These are phyloP conservation scores for Cercospora brassicicola DNA, from an alignment of 2,329 filamentous ascomycete species.

Conservation along the genomic window DNA sequence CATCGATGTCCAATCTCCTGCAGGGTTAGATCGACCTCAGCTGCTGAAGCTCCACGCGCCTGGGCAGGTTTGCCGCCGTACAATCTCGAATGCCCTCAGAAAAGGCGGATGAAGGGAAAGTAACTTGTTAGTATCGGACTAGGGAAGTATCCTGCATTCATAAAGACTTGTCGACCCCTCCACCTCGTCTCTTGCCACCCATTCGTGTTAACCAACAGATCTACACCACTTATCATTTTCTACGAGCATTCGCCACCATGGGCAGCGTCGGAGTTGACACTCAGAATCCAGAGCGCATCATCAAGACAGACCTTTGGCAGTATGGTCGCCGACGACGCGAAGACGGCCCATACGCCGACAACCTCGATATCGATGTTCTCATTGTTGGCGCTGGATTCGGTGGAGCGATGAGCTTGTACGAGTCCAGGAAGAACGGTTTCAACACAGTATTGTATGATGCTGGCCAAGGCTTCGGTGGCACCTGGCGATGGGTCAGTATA, in stretches of 20 bases:
- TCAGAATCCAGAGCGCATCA: constrained; percentile 27
- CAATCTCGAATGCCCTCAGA: background rate
- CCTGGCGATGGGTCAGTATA: constrained; percentile 35
- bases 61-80: constrained; percentile 13
- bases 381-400: constrained; percentile 47
- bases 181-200: background rate
- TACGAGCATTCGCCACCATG: constrained; percentile 18
- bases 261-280: constrained; percentile 23
- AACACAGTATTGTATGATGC: constrained; percentile 37
- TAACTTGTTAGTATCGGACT: background rate
- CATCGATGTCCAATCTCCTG: background rate
- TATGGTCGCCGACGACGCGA: constrained; percentile 26
- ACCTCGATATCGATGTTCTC: constrained; percentile 35
- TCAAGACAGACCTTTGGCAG: constrained; percentile 32
- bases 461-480: constrained; percentile 38
- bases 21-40: background rate
- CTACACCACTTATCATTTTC: background rate
- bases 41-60: background rate
- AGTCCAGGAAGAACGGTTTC: constrained; percentile 41
- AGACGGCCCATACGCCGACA: constrained; percentile 33
- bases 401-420: constrained; percentile 46
- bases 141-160: background rate
- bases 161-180: constrained; percentile 2
- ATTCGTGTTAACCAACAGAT: background rate
- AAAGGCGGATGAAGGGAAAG: constrained; percentile 13